Evolutionary conservation across 2,329 filamentous ascomycete species (phyloP).

Genomic region (Botrytis fragariae): DNA sequence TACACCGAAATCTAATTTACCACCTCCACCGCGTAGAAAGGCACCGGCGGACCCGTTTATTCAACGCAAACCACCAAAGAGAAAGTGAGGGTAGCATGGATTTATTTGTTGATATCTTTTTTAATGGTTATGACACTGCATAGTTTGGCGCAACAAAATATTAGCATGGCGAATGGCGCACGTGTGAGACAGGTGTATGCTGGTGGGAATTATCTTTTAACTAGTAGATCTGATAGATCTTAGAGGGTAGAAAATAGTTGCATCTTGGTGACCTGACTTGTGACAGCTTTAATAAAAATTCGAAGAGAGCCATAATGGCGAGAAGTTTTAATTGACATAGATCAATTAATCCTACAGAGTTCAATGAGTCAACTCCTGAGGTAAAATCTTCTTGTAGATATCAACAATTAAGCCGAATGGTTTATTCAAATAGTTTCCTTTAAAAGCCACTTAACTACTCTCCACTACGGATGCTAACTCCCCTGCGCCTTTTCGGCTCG

Average conservation of each 20-base stretch:
- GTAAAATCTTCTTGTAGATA: background rate
- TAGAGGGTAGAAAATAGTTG: slow-evolving; percentile 11
- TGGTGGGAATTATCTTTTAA: background rate
- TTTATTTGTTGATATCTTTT: background rate
- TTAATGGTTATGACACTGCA: background rate
- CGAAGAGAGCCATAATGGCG: background rate
- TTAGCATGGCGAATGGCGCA: slow-evolving; percentile 13
- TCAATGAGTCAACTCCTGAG: background rate
- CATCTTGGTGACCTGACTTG: slow-evolving; percentile 10
- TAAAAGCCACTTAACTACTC: background rate
- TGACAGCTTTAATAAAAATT: background rate
- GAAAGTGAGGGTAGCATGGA: slow-evolving; percentile 7
- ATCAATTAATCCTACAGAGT: background rate
- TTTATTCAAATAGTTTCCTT: background rate
- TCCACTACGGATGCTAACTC: background rate
- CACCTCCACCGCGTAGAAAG: slow-evolving; percentile 25
- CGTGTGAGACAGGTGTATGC: background rate
- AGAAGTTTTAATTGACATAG: background rate
- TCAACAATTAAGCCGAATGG: background rate
- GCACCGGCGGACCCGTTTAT: slow-evolving; percentile 28
- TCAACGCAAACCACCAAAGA: slow-evolving; percentile 23
- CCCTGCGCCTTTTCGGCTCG: background rate
- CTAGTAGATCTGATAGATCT: slow-evolving; percentile 8
- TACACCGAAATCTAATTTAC: slow-evolving; percentile 9
- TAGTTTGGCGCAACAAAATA: background rate